phyloP scores from a whole-genome alignment of 148 eudicot species.

The Oxyria digyna region DNA sequence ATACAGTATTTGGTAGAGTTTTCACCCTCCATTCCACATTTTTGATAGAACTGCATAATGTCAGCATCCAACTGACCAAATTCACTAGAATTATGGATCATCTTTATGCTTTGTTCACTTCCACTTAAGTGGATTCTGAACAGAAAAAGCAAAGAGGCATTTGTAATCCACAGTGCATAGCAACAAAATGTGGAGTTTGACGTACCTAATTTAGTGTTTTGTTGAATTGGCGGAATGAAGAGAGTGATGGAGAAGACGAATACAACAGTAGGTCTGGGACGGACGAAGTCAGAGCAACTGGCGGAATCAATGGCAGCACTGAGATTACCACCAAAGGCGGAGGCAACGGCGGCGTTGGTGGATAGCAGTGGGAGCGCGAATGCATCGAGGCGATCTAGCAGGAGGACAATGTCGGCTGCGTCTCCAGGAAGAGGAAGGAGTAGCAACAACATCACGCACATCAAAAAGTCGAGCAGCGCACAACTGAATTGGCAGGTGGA shows the following conservation, averaged over 20 bases:
- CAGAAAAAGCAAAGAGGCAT: background rate
- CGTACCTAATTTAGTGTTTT: background rate
- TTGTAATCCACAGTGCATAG: background rate
- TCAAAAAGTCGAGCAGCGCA: conserved; percentile 79
- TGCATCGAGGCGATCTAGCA: conserved; percentile 40
- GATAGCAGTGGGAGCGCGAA: conserved; percentile 16
- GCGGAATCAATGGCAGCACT: conserved; percentile 40
- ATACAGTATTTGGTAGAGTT: no score
- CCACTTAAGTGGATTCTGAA: background rate
- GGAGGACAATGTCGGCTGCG: conserved; percentile 25
- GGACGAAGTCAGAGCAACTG: conserved; percentile 78
- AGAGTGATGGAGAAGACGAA: conserved; percentile 35
- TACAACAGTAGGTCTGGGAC: conserved; percentile 23
- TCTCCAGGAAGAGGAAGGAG: conserved; percentile 21
- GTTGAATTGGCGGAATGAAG: background rate
- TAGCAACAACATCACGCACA: conserved; percentile 44
- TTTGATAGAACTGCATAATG: no score
- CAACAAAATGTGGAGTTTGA: background rate
- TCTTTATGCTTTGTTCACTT: background rate
- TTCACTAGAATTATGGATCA: background rate
- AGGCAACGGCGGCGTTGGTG: background rate
- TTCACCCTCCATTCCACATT: no score
- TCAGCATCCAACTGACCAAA: background rate
- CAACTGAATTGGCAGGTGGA: conserved; percentile 52
- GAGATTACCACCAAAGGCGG: background rate